Evolutionary conservation across 2,329 filamentous ascomycete species (phyloP).

Genomic region (Calcarisporium arbuscula): DNA sequence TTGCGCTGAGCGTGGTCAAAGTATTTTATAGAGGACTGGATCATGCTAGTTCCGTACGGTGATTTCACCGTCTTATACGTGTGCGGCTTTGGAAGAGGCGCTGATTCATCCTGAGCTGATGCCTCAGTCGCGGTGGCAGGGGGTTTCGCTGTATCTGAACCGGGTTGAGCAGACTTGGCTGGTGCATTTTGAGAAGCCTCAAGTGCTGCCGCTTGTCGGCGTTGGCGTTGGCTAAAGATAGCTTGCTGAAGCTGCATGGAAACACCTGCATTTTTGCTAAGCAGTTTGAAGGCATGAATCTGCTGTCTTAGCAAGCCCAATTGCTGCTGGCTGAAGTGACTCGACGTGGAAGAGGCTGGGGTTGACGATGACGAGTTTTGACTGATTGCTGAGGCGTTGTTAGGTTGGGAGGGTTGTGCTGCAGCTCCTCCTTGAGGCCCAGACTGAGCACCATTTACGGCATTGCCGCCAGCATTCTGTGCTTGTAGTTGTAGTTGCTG

Average conservation of each 20-base stretch:
- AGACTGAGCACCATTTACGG: slow-evolving; percentile 42
- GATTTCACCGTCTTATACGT: slow-evolving; percentile 69
- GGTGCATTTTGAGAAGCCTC: slow-evolving; percentile 36
- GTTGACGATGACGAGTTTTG: slow-evolving; percentile 24
- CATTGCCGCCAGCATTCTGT: slow-evolving; percentile 51
- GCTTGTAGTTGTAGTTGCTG: slow-evolving; percentile 37
- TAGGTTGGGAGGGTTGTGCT: slow-evolving; percentile 26
- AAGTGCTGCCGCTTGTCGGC: slow-evolving; percentile 49
- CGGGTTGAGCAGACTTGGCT: slow-evolving; percentile 20
- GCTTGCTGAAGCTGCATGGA: slow-evolving; percentile 73
- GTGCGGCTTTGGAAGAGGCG: slow-evolving; percentile 32
- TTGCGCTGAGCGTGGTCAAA: slow-evolving; percentile 69
- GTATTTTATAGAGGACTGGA: slow-evolving; percentile 63
- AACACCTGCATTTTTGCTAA: slow-evolving; percentile 81
- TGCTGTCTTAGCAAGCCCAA: slow-evolving; percentile 73
- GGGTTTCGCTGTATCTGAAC: slow-evolving; percentile 29
- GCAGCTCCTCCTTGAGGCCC: slow-evolving; percentile 32
- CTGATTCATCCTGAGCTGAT: slow-evolving; percentile 23
- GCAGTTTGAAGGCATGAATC: slow-evolving; percentile 83
- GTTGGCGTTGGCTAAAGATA: slow-evolving; percentile 69
- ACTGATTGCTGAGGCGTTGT: slow-evolving; percentile 22
- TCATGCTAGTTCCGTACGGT: slow-evolving; percentile 55
- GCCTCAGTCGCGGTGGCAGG: slow-evolving; percentile 30
- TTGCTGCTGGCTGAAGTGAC: slow-evolving; percentile 73
- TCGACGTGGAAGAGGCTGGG: slow-evolving; percentile 27